phyloP scores from a whole-genome alignment of 2,329 filamentous ascomycete genomes.

The Cercospora sesami region DNA sequence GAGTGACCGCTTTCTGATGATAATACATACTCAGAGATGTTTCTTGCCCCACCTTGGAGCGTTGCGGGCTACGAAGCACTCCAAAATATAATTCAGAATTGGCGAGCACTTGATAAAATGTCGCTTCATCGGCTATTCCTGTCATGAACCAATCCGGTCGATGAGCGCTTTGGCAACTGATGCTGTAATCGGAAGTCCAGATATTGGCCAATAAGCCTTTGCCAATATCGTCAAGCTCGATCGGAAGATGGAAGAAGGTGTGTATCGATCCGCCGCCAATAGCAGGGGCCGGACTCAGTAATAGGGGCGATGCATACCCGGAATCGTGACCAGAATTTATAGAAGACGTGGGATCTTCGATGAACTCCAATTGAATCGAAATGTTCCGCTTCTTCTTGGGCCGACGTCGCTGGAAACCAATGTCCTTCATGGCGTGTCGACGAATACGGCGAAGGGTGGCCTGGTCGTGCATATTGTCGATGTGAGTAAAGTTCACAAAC shows the following conservation, averaged over 20 bases:
- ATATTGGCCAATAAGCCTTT: constrained; percentile 12
- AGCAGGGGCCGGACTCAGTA: background rate
- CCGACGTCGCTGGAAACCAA: constrained; percentile 13
- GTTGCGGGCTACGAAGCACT: constrained; percentile 2
- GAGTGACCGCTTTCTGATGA: constrained; percentile 11
- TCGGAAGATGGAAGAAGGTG: constrained; percentile 14
- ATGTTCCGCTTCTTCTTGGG: constrained; percentile 17
- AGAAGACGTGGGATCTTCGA: background rate
- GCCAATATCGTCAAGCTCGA: constrained; percentile 10
- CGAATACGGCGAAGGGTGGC: constrained; percentile 12
- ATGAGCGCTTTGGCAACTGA: constrained; percentile 11
- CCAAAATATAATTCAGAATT: constrained; percentile 17
- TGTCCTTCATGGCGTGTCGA: constrained; percentile 20
- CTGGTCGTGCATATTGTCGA: constrained; percentile 7
- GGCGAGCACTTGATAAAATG: constrained; percentile 16
- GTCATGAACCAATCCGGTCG: background rate
- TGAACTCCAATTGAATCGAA: constrained; percentile 1
- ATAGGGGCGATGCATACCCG: background rate
- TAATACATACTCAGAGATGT: constrained; percentile 2
- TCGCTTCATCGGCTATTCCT: constrained; percentile 10
- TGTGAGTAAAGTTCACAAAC: constrained; percentile 12
- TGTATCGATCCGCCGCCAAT: constrained; percentile 14
- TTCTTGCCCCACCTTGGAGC: background rate
- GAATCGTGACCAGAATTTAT: background rate
- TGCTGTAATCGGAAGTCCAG: background rate